Base-by-base conservation (phyloP, 306 rosid species). In the Castanopsis chinensis region DNA sequence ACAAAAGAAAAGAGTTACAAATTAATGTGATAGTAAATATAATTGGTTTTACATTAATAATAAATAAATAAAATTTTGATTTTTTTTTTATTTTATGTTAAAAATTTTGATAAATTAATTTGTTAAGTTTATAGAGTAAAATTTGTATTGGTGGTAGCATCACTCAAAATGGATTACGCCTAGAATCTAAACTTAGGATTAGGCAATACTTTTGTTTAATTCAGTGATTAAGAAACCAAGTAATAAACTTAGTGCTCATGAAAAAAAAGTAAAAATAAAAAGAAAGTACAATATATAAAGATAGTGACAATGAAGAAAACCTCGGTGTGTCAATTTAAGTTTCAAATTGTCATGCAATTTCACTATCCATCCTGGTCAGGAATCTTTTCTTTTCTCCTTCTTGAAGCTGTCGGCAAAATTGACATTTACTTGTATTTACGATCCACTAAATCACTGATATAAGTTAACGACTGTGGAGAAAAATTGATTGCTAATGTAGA, bases 351-450 rank as follows among this genome's bases (percentile, higher is more conserved):
- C 65, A 23, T 59, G 25, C 11, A 59, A 20, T 27, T 59, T 59
- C 65, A 3, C 65, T 4, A 23, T 59, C 32, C 65, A 5, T n/a
- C 17, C 15, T 28, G 13, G 65, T 8, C 28, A 57, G 12, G 27
- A 20, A 7, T 25, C 12, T 20, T 58, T 58, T 8, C 64, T 58
- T 58, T 58, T 58, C 23, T 20, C 30, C 30, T 61, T 14, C 35
- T 28, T 49, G 30, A 63, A 63, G 69, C 69, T 63, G 69, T 63
- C 69, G 69, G 69, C 69, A 63, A 28, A 63, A 28, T 28, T 15
- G 20, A 28, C 35, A 14, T 5, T 6, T 63, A 5, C 37, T 28
- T 63, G 45, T 11, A 41, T 41, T 41, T 41, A 41, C 45, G 12
- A 41, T 8, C 3, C 2, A 41, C 12, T 41, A 3, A 41, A 41